These are phyloP conservation scores for Anthracocystis walkeri DNA, from an alignment of 1,284 basidiomycete species.

Conservation along the genomic window DNA sequence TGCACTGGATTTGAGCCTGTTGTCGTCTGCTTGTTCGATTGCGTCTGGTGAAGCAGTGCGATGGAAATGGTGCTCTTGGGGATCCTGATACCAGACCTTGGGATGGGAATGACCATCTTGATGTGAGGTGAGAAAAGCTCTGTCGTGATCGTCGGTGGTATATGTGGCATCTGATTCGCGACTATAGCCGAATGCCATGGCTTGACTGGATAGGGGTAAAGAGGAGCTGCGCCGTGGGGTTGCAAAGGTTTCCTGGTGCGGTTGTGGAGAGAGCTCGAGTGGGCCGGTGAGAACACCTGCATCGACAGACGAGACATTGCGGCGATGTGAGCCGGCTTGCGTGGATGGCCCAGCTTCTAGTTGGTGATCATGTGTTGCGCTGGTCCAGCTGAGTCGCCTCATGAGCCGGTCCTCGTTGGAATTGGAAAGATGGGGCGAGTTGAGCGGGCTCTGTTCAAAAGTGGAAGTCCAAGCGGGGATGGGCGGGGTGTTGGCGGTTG, in stretches of 20 bases:
- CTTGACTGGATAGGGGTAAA: conserved; percentile 10
- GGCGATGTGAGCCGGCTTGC: conserved; percentile 21
- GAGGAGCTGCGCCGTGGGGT: conserved; percentile 33
- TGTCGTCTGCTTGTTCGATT: conserved; percentile 27
- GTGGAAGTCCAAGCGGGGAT: conserved; percentile 17
- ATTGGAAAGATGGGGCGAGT: conserved; percentile 19
- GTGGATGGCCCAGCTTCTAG: background rate
- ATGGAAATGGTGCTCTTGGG: conserved; percentile 12
- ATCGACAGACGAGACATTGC: conserved; percentile 34
- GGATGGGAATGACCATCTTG: conserved; percentile 11
- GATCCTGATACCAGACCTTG: conserved; percentile 19
- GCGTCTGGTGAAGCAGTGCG: conserved; percentile 41
- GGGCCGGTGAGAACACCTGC: conserved; percentile 42
- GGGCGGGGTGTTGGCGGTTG: conserved; percentile 8
- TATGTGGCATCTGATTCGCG: conserved; percentile 33
- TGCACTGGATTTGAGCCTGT: conserved; percentile 42
- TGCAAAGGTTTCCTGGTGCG: background rate
- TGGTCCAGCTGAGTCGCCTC: conserved; percentile 43
- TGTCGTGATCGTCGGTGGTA: conserved; percentile 36
- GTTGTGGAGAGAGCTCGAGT: conserved; percentile 26
- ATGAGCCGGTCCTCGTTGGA: conserved; percentile 44
- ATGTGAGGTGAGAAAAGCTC: conserved; percentile 36
- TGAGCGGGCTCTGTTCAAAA: conserved; percentile 22
- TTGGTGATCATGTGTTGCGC: background rate
- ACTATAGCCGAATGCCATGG: conserved; percentile 19